phyloP scores from a whole-genome alignment of 1,284 basidiomycete genomes.

The Austroboletus rostrupii region DNA sequence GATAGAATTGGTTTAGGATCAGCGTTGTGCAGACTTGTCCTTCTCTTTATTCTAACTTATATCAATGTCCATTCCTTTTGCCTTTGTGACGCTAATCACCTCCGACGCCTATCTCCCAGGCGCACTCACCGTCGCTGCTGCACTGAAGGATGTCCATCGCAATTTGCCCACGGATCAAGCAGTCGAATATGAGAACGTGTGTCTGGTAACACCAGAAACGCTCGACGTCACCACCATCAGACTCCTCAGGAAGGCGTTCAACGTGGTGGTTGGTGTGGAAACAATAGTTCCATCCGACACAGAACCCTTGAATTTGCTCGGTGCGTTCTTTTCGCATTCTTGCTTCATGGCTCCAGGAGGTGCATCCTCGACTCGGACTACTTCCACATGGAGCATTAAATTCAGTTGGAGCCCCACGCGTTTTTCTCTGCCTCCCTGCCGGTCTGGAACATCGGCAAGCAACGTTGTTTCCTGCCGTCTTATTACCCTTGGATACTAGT shows the following conservation, averaged over 20 bases:
- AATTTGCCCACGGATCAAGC: slow-evolving; percentile 50
- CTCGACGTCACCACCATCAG: slow-evolving; percentile 86
- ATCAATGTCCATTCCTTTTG: slow-evolving; percentile 61
- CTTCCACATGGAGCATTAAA: slow-evolving; percentile 3
- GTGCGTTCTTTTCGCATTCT: slow-evolving; percentile 42
- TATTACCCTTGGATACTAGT: slow-evolving; percentile 7
- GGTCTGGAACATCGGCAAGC: slow-evolving; percentile 8
- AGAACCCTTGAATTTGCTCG: slow-evolving; percentile 73
- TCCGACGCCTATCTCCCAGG: slow-evolving; percentile 91
- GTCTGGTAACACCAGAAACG: slow-evolving; percentile 90
- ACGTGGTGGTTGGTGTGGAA: slow-evolving; percentile 89
- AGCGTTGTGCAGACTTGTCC: background rate
- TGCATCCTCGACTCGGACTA: background rate
- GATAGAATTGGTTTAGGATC: background rate
- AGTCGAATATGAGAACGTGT: slow-evolving; percentile 80
- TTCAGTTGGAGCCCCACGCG: slow-evolving; percentile 6
- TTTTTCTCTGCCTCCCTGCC: slow-evolving; percentile 1
- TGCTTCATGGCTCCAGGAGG: background rate
- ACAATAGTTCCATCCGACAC: slow-evolving; percentile 66
- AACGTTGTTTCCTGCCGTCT: slow-evolving; percentile 22
- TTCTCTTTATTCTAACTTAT: slow-evolving; percentile 24
- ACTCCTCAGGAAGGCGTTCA: slow-evolving; percentile 75
- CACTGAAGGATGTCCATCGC: slow-evolving; percentile 77
- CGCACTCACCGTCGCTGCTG: slow-evolving; percentile 81
- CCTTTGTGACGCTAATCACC: slow-evolving; percentile 87